Percentiles rank a stretch among this genome's conserved stretches.
Conservation (phyloP, 441 rosid species). For the Gossypium davidsonii region DNA sequence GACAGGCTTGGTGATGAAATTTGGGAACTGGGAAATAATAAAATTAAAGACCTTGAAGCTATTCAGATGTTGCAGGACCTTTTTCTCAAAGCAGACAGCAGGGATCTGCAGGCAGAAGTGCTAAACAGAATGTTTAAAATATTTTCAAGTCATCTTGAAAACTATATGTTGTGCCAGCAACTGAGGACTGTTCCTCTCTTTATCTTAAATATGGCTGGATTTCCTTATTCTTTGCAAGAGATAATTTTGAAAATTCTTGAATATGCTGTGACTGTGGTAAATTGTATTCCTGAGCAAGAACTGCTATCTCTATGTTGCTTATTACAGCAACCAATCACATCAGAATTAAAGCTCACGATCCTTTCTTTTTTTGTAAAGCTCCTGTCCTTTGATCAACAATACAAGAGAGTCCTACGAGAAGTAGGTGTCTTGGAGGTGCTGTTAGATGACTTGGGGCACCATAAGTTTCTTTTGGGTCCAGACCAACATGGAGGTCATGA, state of each 20-base stretch:
- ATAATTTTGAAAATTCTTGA: slow-evolving; percentile 97
- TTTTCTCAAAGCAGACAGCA: slow-evolving; percentile 85
- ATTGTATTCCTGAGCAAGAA: slow-evolving; percentile 99
- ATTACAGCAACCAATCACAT: slow-evolving; percentile 87
- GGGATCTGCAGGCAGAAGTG: slow-evolving; percentile 95
- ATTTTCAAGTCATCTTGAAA: slow-evolving; percentile 97
- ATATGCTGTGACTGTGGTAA: slow-evolving; percentile 98
- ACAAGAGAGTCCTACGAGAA: slow-evolving; percentile 95
- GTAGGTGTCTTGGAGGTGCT: slow-evolving; percentile 96
- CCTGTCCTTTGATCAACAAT: slow-evolving; percentile 95
- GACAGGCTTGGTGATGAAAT: slow-evolving; percentile 46
- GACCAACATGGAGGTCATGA: slow-evolving; percentile 44
- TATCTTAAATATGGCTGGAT: slow-evolving; percentile 94
- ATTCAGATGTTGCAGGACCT: slow-evolving; percentile 98
- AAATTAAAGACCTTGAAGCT: slow-evolving; percentile 99
- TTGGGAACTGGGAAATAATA: slow-evolving; percentile 74
- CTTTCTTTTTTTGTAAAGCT: slow-evolving; percentile 96
- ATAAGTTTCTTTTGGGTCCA: slow-evolving; percentile 80
- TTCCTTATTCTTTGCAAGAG: slow-evolving; percentile 90
- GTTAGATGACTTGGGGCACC: slow-evolving; percentile 92
- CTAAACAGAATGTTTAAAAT: slow-evolving; percentile 95
- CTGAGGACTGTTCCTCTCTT: slow-evolving; percentile 96
- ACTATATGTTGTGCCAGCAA: slow-evolving; percentile 89
- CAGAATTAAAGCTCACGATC: slow-evolving; percentile 85
- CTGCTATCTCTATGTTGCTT: slow-evolving; percentile 96